A percentile compares a stretch with the other conserved stretches of the same genome.
phyloP scores from a whole-genome alignment of 2,329 filamentous ascomycete genomes.

The Sporothrix brunneoviolacea region DNA sequence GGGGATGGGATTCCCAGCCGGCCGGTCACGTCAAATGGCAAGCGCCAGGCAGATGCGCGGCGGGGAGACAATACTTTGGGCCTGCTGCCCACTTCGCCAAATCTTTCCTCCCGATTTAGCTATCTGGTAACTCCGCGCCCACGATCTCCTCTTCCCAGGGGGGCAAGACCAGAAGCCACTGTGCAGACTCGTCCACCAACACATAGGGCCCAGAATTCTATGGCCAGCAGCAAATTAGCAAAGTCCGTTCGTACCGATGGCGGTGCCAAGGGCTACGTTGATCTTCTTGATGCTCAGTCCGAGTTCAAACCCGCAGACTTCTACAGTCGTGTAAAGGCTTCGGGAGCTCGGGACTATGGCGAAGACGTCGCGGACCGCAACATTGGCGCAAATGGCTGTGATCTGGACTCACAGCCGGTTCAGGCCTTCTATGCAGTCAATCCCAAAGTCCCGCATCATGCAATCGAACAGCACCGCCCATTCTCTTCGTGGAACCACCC shows the following conservation, averaged over 20 bases:
- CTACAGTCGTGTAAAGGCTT: conserved; percentile 39
- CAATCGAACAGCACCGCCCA: not conserved
- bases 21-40: conserved; percentile 30
- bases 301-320: conserved; percentile 45
- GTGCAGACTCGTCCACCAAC: not conserved
- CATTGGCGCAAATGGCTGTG: conserved; percentile 31
- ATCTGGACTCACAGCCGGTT: conserved; percentile 29
- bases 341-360: conserved; percentile 49
- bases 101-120: not conserved
- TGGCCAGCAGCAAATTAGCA: conserved; percentile 8
- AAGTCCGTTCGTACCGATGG: not conserved
- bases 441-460: not conserved
- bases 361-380: conserved; percentile 62
- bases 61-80: conserved; percentile 1
- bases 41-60: conserved; percentile 1
- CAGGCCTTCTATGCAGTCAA: conserved; percentile 30
- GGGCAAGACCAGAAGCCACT: conserved; percentile 2
- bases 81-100: not conserved
- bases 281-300: conserved; percentile 53
- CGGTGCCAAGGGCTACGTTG: conserved; percentile 31
- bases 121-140: not conserved
- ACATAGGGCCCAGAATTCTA: conserved; percentile 1
- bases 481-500: not conserved
- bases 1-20: conserved; percentile 24
- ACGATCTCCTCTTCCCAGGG: not conserved